Evolutionary conservation across 75 land plant species (phyloP).

Genomic region (Ceratopteris richardii): DNA sequence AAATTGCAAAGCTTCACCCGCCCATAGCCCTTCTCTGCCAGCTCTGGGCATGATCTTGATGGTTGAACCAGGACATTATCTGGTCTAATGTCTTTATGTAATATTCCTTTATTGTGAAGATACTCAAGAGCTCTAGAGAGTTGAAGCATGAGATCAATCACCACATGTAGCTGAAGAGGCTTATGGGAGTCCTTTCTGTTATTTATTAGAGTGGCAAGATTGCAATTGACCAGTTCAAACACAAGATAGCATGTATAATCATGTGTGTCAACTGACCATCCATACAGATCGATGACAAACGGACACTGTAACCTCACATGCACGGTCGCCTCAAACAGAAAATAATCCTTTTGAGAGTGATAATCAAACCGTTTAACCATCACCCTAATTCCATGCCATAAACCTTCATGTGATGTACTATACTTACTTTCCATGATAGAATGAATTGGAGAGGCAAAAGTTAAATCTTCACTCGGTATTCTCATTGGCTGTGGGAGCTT

Average conservation of each 20-base stretch:
- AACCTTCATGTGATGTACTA: background rate
- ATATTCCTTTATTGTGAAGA: constrained; percentile 4
- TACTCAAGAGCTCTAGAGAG: constrained; percentile 12
- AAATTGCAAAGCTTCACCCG: constrained; percentile 17
- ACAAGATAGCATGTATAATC: background rate
- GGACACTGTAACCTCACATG: background rate
- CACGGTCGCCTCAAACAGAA: background rate
- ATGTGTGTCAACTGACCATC: background rate
- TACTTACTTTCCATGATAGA: background rate
- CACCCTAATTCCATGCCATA: background rate
- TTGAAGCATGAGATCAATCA: constrained; percentile 13
- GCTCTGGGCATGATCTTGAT: background rate
- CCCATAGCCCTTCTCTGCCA: constrained; percentile 6
- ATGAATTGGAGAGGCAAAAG: background rate
- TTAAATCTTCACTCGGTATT: background rate
- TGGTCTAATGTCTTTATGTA: constrained; percentile 14
- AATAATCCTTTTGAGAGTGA: background rate
- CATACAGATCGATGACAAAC: background rate
- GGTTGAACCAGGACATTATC: constrained; percentile 10
- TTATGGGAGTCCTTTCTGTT: background rate
- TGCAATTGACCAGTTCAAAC: background rate
- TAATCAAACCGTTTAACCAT: background rate
- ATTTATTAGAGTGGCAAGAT: background rate
- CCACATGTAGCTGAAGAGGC: constrained; percentile 1
- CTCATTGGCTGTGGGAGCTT: background rate